Percentiles rank a stretch among this genome's conserved stretches.
phyloP scores from a whole-genome alignment of 202 grass and related monocot genomes.

The Carex arenaria region DNA sequence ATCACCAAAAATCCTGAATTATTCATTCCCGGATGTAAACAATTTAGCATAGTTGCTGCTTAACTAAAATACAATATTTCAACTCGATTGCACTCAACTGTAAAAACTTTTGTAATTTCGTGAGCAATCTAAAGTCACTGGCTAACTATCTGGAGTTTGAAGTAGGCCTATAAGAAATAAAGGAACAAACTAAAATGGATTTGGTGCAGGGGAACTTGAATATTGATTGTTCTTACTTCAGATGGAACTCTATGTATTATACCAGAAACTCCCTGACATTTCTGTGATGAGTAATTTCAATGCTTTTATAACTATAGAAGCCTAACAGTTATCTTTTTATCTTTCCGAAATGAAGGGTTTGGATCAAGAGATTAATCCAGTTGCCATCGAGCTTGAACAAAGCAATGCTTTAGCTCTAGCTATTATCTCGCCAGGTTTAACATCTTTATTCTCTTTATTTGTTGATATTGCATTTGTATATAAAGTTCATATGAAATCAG shows the following conservation, averaged over 20 bases:
- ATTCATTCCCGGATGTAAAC: background rate
- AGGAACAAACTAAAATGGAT: background rate
- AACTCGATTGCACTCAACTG: background rate
- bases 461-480: background rate
- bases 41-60: background rate
- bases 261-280: background rate
- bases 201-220: background rate
- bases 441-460: background rate
- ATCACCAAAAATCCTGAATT: background rate
- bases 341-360: constrained; percentile 44
- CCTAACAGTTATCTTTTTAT: background rate
- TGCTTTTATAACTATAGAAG: background rate
- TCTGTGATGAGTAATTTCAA: background rate
- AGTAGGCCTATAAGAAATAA: background rate
- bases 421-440: constrained; percentile 73
- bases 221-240: background rate
- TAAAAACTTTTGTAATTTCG: background rate
- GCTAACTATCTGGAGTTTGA: no score
- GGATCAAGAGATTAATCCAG: constrained; percentile 75
- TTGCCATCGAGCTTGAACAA: constrained; percentile 64
- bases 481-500: background rate
- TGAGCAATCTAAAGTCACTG: background rate
- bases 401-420: constrained; percentile 83
- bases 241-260: background rate
- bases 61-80: background rate